phyloP scores from a whole-genome alignment of 2,329 filamentous ascomycete species.

The Exophiala xenobiotica region DNA sequence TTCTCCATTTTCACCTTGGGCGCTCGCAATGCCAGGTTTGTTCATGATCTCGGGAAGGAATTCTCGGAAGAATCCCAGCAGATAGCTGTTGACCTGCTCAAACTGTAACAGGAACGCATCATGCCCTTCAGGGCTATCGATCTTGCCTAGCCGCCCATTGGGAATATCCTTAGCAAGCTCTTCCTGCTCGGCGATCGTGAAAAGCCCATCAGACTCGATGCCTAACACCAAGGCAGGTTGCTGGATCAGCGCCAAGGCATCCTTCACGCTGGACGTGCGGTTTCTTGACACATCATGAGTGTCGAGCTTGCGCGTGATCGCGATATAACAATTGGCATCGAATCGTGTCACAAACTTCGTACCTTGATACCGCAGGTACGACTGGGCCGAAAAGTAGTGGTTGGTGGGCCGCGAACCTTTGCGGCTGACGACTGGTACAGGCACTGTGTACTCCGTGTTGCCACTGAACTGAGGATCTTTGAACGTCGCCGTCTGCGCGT shows the following conservation, averaged over 20 bases:
- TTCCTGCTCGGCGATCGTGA: constrained; percentile 95
- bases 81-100: constrained; percentile 89
- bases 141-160: constrained; percentile 74
- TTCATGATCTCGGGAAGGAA: constrained; percentile 86
- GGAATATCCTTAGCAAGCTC: constrained; percentile 82
- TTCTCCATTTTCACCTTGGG: constrained; percentile 27
- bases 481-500: constrained; percentile 38
- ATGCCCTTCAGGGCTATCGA: constrained; percentile 92
- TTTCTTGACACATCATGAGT: constrained; percentile 90
- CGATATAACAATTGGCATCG: constrained; percentile 98
- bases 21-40: constrained; percentile 51
- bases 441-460: constrained; percentile 54
- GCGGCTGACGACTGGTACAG: constrained; percentile 34
- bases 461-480: constrained; percentile 72
- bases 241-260: constrained; percentile 76
- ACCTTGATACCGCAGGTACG: constrained; percentile 94
- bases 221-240: constrained; percentile 90
- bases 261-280: constrained; percentile 61
- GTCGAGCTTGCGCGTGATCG: constrained; percentile 95
- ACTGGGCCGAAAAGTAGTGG: constrained; percentile 98
- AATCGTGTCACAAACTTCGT: constrained; percentile 96
- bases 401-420: constrained; percentile 43
- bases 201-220: constrained; percentile 92
- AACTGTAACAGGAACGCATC: constrained; percentile 97
- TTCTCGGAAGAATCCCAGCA: constrained; percentile 78